These are phyloP conservation scores for Fonsecaea nubica DNA, from an alignment of 2,329 filamentous ascomycete genomes.

Conservation along the genomic window DNA sequence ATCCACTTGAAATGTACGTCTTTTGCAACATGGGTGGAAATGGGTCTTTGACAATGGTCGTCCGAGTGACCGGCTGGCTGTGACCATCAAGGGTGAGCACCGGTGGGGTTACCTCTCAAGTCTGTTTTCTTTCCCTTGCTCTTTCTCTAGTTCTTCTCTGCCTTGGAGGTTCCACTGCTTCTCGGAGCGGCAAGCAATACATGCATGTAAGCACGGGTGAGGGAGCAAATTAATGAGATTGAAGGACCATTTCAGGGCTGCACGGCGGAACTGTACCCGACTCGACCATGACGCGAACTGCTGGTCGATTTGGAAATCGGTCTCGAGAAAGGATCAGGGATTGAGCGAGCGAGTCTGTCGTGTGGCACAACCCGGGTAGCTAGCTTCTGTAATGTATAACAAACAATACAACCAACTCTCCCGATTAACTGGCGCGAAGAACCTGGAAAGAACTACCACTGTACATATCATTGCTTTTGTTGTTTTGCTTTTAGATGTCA, in stretches of 20 bases:
- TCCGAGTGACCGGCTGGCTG: background rate
- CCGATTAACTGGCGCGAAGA: background rate
- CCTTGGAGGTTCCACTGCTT: background rate
- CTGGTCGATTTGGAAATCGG: conserved; percentile 1
- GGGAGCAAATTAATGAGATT: background rate
- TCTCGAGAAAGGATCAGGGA: background rate
- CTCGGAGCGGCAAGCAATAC: background rate
- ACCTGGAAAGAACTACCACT: too few species aligned
- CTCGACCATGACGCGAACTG: background rate
- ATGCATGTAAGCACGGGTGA: background rate
- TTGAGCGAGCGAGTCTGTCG: background rate
- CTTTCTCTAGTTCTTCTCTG: background rate
- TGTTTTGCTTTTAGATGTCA: too few species aligned
- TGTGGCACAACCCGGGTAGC: background rate
- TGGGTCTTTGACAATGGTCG: background rate
- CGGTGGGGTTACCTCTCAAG: background rate
- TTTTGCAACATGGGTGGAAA: background rate
- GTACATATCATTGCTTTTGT: too few species aligned
- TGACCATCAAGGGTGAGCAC: background rate
- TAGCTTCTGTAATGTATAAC: background rate
- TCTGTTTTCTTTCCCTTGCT: background rate
- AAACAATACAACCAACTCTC: background rate
- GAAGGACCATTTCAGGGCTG: background rate
- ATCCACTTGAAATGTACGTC: background rate
- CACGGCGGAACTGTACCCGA: background rate